A percentile compares a stretch with the other conserved stretches of the same genome.
These are phyloP conservation scores for Hanseniaspora nectarophila DNA, from an alignment of 805 yeast genomes.

Conservation along the genomic window DNA sequence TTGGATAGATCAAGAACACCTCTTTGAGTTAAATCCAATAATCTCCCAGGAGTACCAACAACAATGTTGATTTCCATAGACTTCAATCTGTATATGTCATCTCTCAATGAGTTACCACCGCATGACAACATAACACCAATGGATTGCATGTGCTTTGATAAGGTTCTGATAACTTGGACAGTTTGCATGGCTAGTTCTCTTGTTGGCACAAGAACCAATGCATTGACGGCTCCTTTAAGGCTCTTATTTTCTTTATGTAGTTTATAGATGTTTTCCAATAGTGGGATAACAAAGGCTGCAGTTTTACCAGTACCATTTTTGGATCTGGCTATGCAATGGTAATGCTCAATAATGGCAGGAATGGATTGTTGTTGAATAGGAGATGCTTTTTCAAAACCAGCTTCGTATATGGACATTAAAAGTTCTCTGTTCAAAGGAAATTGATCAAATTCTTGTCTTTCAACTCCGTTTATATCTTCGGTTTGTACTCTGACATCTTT, in stretches of 20 bases:
- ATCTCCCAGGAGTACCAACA: slow-evolving; percentile 97
- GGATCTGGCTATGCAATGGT: slow-evolving; percentile 94
- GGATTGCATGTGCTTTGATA: slow-evolving; percentile 78
- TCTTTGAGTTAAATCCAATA: slow-evolving; percentile 84
- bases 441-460: slow-evolving; percentile 85
- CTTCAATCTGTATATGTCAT: slow-evolving; percentile 83
- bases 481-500: slow-evolving; percentile 94
- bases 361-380: slow-evolving; percentile 97
- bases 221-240: slow-evolving; percentile 44
- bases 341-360: slow-evolving; percentile 88
- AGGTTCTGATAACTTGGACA: slow-evolving; percentile 89
- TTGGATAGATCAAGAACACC: slow-evolving; percentile 74
- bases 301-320: slow-evolving; percentile 98
- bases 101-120: slow-evolving; percentile 90
- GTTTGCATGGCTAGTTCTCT: slow-evolving; percentile 97
- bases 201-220: slow-evolving; percentile 88
- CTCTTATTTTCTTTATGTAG: slow-evolving; percentile 44
- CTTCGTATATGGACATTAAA: slow-evolving; percentile 96
- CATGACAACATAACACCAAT: slow-evolving; percentile 94
- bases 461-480: slow-evolving; percentile 84
- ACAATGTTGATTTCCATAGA: slow-evolving; percentile 79
- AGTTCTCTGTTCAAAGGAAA: slow-evolving; percentile 83
- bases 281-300: slow-evolving; percentile 91
- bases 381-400: slow-evolving; percentile 95
- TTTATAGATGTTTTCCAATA: slow-evolving; percentile 79